phyloP scores from a whole-genome alignment of 1,284 basidiomycete genomes.

The Lentinus polychrous region DNA sequence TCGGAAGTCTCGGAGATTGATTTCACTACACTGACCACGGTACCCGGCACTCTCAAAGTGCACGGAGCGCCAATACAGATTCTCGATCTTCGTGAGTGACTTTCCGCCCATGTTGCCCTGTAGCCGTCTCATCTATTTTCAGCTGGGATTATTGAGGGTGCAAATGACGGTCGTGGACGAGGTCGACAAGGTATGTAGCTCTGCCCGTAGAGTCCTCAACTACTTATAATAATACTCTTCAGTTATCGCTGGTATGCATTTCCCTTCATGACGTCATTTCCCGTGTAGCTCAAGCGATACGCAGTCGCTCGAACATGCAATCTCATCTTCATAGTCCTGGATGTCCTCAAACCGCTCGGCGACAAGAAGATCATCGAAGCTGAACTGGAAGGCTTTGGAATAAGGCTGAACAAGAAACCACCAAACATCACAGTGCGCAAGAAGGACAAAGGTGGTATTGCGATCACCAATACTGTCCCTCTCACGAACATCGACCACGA shows the following conservation, averaged over 20 bases:
- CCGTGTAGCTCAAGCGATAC: neutral
- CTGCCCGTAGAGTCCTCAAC: neutral
- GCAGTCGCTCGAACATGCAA: slow-evolving; percentile 95
- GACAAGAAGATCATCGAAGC: slow-evolving; percentile 90
- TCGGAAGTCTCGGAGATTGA: slow-evolving; percentile 98
- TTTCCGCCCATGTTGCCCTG: slow-evolving; percentile 2
- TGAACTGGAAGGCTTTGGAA: slow-evolving; percentile 96
- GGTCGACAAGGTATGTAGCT: slow-evolving; percentile 79
- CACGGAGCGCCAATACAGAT: slow-evolving; percentile 93
- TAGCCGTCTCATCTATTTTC: slow-evolving; percentile 10
- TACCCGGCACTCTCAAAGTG: slow-evolving; percentile 93
- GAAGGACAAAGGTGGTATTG: slow-evolving; percentile 93
- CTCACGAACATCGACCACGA: slow-evolving; percentile 95
- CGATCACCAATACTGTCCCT: slow-evolving; percentile 93
- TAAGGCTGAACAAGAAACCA: slow-evolving; percentile 92
- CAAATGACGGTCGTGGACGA: slow-evolving; percentile 96
- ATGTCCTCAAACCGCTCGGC: slow-evolving; percentile 93
- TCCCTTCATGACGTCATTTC: neutral
- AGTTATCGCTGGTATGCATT: slow-evolving; percentile 76
- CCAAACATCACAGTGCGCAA: slow-evolving; percentile 85
- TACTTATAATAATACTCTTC: slow-evolving; percentile 3
- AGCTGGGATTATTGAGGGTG: slow-evolving; percentile 99
- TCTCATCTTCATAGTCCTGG: slow-evolving; percentile 97
- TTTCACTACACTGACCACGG: slow-evolving; percentile 91
- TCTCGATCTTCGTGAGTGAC: slow-evolving; percentile 64